Evolutionary conservation across 2,329 filamentous ascomycete species (phyloP), one percentile per base, ranked within the genome.

Genomic region (Mariannaea elegans): DNA sequence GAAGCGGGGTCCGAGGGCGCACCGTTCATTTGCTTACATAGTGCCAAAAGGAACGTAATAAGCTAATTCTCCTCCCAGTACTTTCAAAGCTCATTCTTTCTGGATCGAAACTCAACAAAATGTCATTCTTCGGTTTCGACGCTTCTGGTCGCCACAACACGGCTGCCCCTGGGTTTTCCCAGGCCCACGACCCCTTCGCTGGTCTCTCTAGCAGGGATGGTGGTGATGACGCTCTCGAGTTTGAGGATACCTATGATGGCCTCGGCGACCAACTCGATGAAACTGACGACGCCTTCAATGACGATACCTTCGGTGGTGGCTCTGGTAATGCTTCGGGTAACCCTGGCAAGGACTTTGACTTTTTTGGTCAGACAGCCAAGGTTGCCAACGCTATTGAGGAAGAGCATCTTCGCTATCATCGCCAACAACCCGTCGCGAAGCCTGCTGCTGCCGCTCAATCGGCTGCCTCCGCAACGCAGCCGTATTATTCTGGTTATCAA

Each of bases 191-290:
- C 77, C 93, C 94, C 36, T 98, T 98, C 77, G 93, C 92, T 65
- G 89, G 91, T 59, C 86, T 97, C 57, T 89, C 91, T 59, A 83
- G 83, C 69, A 84, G 82, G 49, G 83, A 84, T 60, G 85, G 90
- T 59, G 87, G 89, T 50, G 82, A 82, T 66, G 86, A 84, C 62
- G 81, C 80, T 21, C 74, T 84, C 71, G 91, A 98, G 71, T 99
- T 98, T 69, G 95, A 99, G 71, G 93, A 99, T 74, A 98, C 94
- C 34, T 98, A 98, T 75, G 95, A 99, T 77, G 94, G 94, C 16
- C 83, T 99, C 38, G 95, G 93, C 56, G 91, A 97, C 73, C 88
- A 91, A 76, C 88, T 99, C 32, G 90, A 97, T 71, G 94, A 99
- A 75, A 90, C 91, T 18, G 92, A 94, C 72, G 95, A 99, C 81